phyloP scores from a whole-genome alignment of 129 eudicot genomes.

The Mikania micrantha region DNA sequence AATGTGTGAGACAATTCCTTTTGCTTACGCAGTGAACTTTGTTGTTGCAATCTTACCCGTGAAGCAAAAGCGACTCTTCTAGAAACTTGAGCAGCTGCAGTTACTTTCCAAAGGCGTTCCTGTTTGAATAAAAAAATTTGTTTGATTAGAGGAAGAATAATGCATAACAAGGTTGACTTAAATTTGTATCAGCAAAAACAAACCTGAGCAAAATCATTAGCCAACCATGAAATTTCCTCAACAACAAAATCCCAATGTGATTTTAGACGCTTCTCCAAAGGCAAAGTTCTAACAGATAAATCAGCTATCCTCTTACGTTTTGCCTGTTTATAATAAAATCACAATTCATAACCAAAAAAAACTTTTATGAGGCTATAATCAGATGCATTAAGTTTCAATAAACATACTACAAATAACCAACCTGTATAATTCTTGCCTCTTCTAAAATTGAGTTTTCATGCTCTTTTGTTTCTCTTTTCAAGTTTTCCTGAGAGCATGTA shows the following conservation, averaged over 20 bases:
- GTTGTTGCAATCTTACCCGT: constrained; percentile 39
- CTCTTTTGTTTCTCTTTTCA: constrained; percentile 31
- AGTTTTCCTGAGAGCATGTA: constrained; percentile 29
- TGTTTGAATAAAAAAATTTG: neutral
- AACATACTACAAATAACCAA: constrained; percentile 8
- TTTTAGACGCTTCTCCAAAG: constrained; percentile 32
- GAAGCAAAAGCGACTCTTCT: constrained; percentile 47
- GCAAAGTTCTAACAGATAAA: constrained; percentile 41
- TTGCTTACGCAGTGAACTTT: constrained; percentile 23
- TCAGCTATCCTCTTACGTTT: constrained; percentile 75
- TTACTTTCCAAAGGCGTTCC: constrained; percentile 88
- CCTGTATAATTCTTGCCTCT: constrained; percentile 76
- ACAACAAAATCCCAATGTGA: constrained; percentile 86
- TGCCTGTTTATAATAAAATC: constrained; percentile 37
- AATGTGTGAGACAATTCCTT: constrained; percentile 53
- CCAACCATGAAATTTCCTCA: constrained; percentile 93
- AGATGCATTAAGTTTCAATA: neutral
- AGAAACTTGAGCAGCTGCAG: constrained; percentile 65
- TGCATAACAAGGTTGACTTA: constrained; percentile 5
- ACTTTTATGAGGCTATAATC: neutral
- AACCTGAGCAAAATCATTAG: constrained; percentile 98
- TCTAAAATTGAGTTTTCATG: constrained; percentile 73
- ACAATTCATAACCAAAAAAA: constrained; percentile 13
- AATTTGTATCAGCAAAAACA: constrained; percentile 4
- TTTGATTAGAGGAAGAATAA: neutral